Base-by-base conservation (phyloP, 1,284 basidiomycete species). In the Pseudozyma sp. region DNA sequence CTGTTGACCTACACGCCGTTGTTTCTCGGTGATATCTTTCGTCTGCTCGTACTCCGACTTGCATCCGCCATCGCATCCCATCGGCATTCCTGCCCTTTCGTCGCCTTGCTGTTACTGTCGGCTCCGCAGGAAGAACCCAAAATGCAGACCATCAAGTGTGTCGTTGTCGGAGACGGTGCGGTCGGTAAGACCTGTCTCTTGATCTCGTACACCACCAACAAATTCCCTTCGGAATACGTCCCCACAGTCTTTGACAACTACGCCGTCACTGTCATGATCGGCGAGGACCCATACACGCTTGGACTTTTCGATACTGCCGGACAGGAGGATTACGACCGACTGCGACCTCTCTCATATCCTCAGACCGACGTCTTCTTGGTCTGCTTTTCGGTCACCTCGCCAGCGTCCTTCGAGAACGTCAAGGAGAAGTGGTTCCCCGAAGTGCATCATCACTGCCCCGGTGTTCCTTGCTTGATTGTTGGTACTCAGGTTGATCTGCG, bases 371-470 rank as follows among this genome's bases (percentile, higher is more conserved):
- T 99, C 62, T 99, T 99, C 89, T 90, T 99, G 63, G 95, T 99
- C 79, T 99, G 96, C 88, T 99, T 98, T 89, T 96, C 93, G 84
- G 97, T 99, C 78, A 97, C 95, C 38, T 96, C 93, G 25, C 97
- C 96, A 6, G 95, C 97, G 42, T 97, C 95, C 57, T 99, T 97
- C 85, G 96, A 99, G 87, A 99, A 99, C 92, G 96, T 99, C 83
- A 98, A 97, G 89, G 96, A 99, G 88, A 99, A 99, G 87, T 99
- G 96, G 96, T 97, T 98, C 90, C 97, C 96, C 34, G 97, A 99
- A 88, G 96, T 99, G 55, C 95, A 95, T 86, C 96, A 99, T 87
- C 96, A 99, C 86, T 99, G 97, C 89, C 97, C 97, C n/a, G 96
- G 96, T 66, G 96, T 98, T 62, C 96, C 96, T 76, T 97, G 95